A percentile compares a stretch with the other conserved stretches of the same genome.
Evolutionary conservation across 805 yeast genomes (phyloP).

Genomic region (Priceomyces carsonii): DNA sequence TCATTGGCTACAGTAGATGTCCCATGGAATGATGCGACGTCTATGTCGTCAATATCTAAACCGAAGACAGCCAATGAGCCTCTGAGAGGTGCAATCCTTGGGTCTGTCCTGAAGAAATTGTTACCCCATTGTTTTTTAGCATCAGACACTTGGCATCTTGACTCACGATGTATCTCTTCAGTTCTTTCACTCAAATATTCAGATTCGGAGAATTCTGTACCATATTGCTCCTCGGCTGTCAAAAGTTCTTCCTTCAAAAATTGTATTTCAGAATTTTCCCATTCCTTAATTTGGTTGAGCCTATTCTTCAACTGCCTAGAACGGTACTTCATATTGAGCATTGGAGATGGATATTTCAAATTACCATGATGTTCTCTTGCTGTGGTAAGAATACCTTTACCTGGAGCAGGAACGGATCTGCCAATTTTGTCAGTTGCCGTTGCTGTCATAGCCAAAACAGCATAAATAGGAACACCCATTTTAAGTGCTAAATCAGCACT

Average conservation of each 20-base stretch:
- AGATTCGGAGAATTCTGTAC: slow-evolving; percentile 42
- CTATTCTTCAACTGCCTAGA: slow-evolving; percentile 85
- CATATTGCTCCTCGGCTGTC: slow-evolving; percentile 52
- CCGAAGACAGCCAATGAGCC: slow-evolving; percentile 96
- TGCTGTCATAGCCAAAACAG: slow-evolving; percentile 89
- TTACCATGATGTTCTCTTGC: slow-evolving; percentile 91
- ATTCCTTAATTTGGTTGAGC: slow-evolving; percentile 69
- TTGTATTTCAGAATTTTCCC: slow-evolving; percentile 83
- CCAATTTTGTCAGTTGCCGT: slow-evolving; percentile 99
- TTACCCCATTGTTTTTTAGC: slow-evolving; percentile 96
- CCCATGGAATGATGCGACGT: slow-evolving; percentile 98
- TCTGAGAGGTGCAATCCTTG: slow-evolving; percentile 94
- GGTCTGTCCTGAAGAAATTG: slow-evolving; percentile 86
- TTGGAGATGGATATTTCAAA: slow-evolving; percentile 74
- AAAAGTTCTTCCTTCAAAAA: slow-evolving; percentile 71
- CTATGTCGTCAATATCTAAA: slow-evolving; percentile 90
- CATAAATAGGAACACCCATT: slow-evolving; percentile 99
- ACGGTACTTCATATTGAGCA: slow-evolving; percentile 90
- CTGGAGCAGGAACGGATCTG: slow-evolving; percentile 99
- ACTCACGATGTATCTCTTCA: slow-evolving; percentile 84
- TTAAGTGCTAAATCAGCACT: slow-evolving; percentile 87
- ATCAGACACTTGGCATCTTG: slow-evolving; percentile 77
- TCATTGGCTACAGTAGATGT: slow-evolving; percentile 98
- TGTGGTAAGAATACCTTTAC: slow-evolving; percentile 97
- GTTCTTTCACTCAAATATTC: slow-evolving; percentile 77